These are phyloP conservation scores for Fusarium oligoseptatum DNA, from an alignment of 2,329 filamentous ascomycete species.

Conservation along the genomic window DNA sequence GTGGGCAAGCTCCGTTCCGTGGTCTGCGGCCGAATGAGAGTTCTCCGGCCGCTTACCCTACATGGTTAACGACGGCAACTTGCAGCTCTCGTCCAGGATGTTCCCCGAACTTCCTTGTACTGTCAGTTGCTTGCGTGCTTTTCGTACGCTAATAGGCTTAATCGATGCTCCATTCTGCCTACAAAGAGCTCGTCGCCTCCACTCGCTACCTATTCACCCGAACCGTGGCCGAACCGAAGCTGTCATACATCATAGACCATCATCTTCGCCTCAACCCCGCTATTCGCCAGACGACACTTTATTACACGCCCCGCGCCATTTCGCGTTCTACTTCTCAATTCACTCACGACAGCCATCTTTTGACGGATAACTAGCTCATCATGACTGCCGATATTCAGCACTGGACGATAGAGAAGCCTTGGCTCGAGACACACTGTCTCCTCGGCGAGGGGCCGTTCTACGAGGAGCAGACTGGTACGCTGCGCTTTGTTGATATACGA, in stretches of 20 bases:
- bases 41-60: constrained; percentile 17
- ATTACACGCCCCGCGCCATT: background rate
- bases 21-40: constrained; percentile 17
- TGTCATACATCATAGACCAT: constrained; percentile 27
- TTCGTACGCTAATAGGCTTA: background rate
- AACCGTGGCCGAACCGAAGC: constrained; percentile 9
- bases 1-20: constrained; percentile 29
- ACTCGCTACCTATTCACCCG: constrained; percentile 15
- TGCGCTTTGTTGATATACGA: constrained; percentile 88
- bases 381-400: constrained; percentile 58
- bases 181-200: constrained; percentile 14
- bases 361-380: constrained; percentile 3
- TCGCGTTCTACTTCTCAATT: background rate
- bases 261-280: constrained; percentile 32
- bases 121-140: background rate
- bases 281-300: background rate
- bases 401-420: constrained; percentile 67
- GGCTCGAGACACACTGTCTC: constrained; percentile 72
- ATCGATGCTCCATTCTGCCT: background rate
- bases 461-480: constrained; percentile 72
- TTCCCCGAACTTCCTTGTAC: background rate
- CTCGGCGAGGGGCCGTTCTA: constrained; percentile 83
- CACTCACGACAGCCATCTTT: background rate
- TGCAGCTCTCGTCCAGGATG: background rate
- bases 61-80: background rate